Percentiles rank a stretch among this genome's conserved stretches.
Conservation (phyloP, 495 filamentous ascomycete genomes). For the Rusavskia elegans region DNA sequence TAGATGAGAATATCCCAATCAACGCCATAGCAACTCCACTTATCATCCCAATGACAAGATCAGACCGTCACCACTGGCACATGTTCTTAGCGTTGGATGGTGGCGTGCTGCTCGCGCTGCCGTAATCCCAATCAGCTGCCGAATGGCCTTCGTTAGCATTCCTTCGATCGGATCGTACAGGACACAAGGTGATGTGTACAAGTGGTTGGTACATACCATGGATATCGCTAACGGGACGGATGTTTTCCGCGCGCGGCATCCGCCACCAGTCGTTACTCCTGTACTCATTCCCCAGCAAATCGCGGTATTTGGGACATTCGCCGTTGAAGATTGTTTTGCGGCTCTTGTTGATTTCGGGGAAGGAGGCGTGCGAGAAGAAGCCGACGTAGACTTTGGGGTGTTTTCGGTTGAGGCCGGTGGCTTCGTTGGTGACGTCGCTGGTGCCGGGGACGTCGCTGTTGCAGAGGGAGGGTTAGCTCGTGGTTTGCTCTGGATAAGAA, state of each 20-base stretch:
- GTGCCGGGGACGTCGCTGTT: not conserved
- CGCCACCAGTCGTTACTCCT: not conserved
- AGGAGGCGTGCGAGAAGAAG: not conserved
- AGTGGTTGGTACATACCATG: not conserved
- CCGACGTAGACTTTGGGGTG: not conserved
- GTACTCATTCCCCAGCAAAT: not conserved
- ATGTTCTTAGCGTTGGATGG: conserved; percentile 11
- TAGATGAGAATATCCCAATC: too few species aligned
- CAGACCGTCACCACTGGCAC: not conserved
- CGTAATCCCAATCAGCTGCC: not conserved
- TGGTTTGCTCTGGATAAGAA: too few species aligned
- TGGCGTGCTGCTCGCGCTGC: not conserved
- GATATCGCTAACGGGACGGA: not conserved
- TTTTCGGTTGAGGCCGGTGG: not conserved
- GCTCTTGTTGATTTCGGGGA: not conserved
- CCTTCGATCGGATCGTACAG: too few species aligned
- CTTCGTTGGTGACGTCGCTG: not conserved
- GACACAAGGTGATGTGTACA: not conserved
- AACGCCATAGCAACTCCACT: too few species aligned
- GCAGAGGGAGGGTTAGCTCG: too few species aligned
- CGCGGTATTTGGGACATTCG: not conserved
- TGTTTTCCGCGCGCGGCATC: not conserved
- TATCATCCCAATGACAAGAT: too few species aligned
- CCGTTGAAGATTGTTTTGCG: not conserved
- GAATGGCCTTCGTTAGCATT: not conserved